Evolutionary conservation across 1,284 basidiomycete genomes (phyloP).

Genomic region (Fistulina hepatica): DNA sequence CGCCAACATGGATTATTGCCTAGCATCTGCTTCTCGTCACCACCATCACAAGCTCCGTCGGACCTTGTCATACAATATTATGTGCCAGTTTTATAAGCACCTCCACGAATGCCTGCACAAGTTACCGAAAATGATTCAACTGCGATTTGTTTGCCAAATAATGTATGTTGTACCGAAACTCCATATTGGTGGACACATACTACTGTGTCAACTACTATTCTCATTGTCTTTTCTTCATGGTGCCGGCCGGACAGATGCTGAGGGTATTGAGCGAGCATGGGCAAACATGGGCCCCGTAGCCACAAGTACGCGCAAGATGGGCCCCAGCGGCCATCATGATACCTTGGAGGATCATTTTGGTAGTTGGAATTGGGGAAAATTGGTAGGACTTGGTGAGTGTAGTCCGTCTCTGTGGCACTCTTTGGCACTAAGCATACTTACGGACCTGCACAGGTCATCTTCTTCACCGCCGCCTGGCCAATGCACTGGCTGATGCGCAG

Average conservation of each 20-base stretch:
- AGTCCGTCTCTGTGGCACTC: too few species aligned
- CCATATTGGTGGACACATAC: conserved; percentile 19
- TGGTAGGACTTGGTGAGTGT: conserved; percentile 11
- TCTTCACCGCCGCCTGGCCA: not conserved
- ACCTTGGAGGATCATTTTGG: conserved; percentile 21
- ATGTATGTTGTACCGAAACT: conserved; percentile 17
- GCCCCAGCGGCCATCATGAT: conserved; percentile 17
- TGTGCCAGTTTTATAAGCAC: conserved; percentile 17
- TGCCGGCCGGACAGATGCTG: conserved; percentile 20
- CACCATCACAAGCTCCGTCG: not conserved
- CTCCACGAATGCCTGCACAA: conserved; percentile 8
- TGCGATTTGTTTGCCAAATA: conserved; percentile 1
- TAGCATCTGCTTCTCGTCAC: conserved; percentile 9
- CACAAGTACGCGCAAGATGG: conserved; percentile 20
- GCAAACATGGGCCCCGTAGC: conserved; percentile 12
- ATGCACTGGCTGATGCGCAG: not conserved
- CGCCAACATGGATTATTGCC: conserved; percentile 18
- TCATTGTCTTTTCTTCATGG: conserved; percentile 18
- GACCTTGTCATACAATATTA: conserved; percentile 18
- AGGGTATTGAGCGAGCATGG: conserved; percentile 19
- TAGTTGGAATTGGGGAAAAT: conserved; percentile 22
- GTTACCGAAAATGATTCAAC: conserved; percentile 8
- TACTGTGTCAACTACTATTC: conserved; percentile 14
- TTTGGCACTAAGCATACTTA: too few species aligned
- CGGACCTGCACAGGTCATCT: too few species aligned